Base-by-base conservation (phyloP, 306 rosid species). In the Trichosanthes truncata region DNA sequence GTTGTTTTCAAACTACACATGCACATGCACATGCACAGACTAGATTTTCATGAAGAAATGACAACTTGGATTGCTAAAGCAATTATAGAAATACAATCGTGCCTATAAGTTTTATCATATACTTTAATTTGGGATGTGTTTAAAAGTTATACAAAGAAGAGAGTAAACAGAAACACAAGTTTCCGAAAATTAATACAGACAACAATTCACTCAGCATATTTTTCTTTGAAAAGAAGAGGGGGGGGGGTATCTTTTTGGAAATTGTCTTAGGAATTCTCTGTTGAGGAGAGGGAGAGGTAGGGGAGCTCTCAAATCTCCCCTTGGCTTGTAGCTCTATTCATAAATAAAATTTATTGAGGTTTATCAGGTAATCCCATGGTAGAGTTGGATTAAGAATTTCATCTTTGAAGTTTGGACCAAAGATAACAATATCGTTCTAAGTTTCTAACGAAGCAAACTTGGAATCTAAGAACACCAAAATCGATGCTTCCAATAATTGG, bases 91-190 rank as follows among this genome's bases (percentile, higher is more conserved):
- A 33, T 7, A 33, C 43, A 33, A 35, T 35, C 14, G 2, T 35
- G 26, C 45, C 72, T 20, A 65, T 7, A 35, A 18, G 3, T 17
- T 18, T 65, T 12, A 35, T 65, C 46, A 17, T 33, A 36, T 65
- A 35, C 72, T 65, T 65, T 8, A 65, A 65, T 65, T 7, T 35
- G 26, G 45, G 45, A 60, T 29, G 26, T n/a, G 21, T 53, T 26
- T 26, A 11, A 60, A 60, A 26, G 18, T 26, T 65, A 65, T 18
- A 53, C 60, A 53, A 53, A 53, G 60, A 53, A 25, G 21, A 12
- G n/a, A 65, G 72, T 18, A 69, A 41, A 43, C 20, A 69, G 76
- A 69, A 69, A 69, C 76, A 71, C 33, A 23, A 71, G 55, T 21
- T 43, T 14, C 55, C 35, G 23, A 21, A 45, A 71, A 43, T 71